Conservation (phyloP, 2,329 filamentous ascomycete species). For the Rhynchosporium agropyri region DNA sequence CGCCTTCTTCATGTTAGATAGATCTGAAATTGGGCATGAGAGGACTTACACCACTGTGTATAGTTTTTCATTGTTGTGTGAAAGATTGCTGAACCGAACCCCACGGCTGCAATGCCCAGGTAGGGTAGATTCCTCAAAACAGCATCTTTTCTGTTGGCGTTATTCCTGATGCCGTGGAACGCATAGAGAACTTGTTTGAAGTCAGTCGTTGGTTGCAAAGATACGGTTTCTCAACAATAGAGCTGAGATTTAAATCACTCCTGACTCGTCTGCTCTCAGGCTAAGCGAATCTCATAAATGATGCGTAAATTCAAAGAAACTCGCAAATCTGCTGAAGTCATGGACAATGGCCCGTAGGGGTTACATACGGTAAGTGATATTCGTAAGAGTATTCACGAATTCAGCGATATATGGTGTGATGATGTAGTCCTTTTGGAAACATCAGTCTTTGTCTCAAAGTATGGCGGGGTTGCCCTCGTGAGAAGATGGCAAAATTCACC, state of each 20-base stretch:
- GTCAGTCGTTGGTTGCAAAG: slow-evolving; percentile 2
- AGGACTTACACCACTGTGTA: slow-evolving; percentile 49
- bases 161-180: slow-evolving; percentile 38
- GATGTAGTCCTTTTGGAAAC: slow-evolving; percentile 52
- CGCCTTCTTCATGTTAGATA: slow-evolving; percentile 41
- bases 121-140: slow-evolving; percentile 44
- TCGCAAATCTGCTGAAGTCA: slow-evolving; percentile 12
- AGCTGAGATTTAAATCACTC: not conserved
- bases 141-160: slow-evolving; percentile 38
- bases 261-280: slow-evolving; percentile 15
- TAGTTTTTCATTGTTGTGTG: slow-evolving; percentile 50
- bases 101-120: slow-evolving; percentile 48
- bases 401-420: slow-evolving; percentile 55
- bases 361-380: slow-evolving; percentile 50
- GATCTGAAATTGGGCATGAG: slow-evolving; percentile 46
- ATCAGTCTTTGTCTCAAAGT: slow-evolving; percentile 8
- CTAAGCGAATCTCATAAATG: not conserved
- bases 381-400: slow-evolving; percentile 56
- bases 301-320: slow-evolving; percentile 19
- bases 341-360: slow-evolving; percentile 15
- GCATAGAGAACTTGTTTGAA: slow-evolving; percentile 37
- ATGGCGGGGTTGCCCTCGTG: slow-evolving; percentile 4
- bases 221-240: not conserved
- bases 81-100: slow-evolving; percentile 47
- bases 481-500: slow-evolving; percentile 27